Conservation (phyloP, 441 rosid species). For the Omphalea diandra region DNA sequence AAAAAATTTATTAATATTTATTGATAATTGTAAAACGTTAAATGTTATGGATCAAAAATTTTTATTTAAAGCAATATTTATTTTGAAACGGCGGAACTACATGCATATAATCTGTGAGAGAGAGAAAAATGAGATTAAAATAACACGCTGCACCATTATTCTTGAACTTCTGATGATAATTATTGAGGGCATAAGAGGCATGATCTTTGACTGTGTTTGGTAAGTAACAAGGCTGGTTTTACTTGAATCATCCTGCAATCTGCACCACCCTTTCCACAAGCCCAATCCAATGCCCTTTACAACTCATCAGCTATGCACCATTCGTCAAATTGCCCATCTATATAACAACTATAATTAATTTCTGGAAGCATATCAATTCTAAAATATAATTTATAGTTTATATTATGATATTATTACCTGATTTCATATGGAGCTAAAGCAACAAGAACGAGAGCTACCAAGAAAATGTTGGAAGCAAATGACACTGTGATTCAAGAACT, state of each 20-base stretch:
- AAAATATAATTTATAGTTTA: too few relatives aligned
- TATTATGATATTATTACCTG: conserved; percentile 40
- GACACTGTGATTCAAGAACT: conserved; percentile 23
- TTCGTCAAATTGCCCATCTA: conserved; percentile 40
- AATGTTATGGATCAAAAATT: too few relatives aligned
- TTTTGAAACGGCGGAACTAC: too few relatives aligned
- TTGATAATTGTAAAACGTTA: too few relatives aligned
- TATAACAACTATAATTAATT: neutral
- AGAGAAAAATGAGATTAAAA: too few relatives aligned
- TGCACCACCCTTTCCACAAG: conserved; percentile 56
- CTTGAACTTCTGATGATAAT: conserved; percentile 56
- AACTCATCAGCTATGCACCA: conserved; percentile 66
- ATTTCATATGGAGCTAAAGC: conserved; percentile 20
- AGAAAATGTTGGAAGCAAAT: conserved; percentile 11
- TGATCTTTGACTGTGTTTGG: conserved; percentile 46
- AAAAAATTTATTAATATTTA: too few relatives aligned
- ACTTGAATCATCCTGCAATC: conserved; percentile 43
- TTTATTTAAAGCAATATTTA: too few relatives aligned
- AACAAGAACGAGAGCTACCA: conserved; percentile 25
- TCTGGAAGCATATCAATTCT: too few relatives aligned
- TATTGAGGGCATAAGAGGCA: conserved; percentile 55
- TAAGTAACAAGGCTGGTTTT: conserved; percentile 37
- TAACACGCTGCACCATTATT: conserved; percentile 49
- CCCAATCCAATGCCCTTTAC: conserved; percentile 52
- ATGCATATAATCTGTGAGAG: too few relatives aligned